Base-by-base conservation (phyloP, 2,329 filamentous ascomycete genomes). In the Seiridium unicorne region DNA sequence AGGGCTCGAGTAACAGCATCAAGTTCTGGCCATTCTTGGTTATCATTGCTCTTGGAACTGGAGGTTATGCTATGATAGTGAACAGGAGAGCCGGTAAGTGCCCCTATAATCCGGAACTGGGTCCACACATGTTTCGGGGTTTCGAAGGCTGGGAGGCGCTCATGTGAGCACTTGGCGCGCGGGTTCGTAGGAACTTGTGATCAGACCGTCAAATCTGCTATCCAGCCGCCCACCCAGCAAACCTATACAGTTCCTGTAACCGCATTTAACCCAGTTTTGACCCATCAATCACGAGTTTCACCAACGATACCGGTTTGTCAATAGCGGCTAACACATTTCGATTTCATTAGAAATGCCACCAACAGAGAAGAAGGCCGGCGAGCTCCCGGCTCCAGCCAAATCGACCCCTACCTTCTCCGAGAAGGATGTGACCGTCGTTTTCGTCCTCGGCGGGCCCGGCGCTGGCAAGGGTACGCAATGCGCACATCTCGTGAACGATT, bases 391-490 rank as follows among this genome's bases (percentile, higher is more conserved):
- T 64, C 81, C 83, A 36, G 73, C 79, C 63, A 89, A 89, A 74
- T 72, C 75, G 49, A 78, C 80, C 58, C 89, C 93, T 4, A 86
- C 87, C 71, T 97, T 96, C 84, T 88, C 86, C 61, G 79, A 89
- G 55, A 71, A 86, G 60, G 83, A 93, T 61, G 91, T 96, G 38
- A 95, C 92, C n/a, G 93, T 98, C 61, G 81, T 99, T 76, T 98
- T 97, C 81, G 92, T 98, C 64, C 92, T 99, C 63, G 94, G 94
- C 75, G 95, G 95, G 2, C 95, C 95, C 11, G 95, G 95, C 65
- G 92, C 93, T 64, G 95, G 95, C 70, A 99, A 99, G 76, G 95
- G 95, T 69, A 99, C 95, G 3, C 94, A 99, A 77, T 98, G 94
- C 81, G 85, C 87, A 66, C 91, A 91, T 65, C 88, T 99, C 40